Evolutionary conservation across 495 filamentous ascomycete species (phyloP).

Genomic region (Cercophora scortea): DNA sequence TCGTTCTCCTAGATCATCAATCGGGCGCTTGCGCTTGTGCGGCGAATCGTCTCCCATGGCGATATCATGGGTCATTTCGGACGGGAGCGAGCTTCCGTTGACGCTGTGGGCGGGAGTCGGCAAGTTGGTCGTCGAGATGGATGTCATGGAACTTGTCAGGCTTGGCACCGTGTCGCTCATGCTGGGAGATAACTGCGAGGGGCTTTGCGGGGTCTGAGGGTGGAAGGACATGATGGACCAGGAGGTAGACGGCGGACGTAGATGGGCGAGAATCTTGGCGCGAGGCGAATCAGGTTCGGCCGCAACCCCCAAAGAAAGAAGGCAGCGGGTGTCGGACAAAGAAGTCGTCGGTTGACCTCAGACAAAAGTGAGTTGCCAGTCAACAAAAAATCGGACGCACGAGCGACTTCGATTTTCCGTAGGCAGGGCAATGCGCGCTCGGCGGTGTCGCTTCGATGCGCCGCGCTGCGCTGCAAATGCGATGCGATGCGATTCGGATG

Average conservation of each 20-base stretch:
- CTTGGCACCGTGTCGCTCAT: slow-evolving; percentile 35
- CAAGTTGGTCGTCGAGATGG: slow-evolving; percentile 35
- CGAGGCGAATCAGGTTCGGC: slow-evolving; percentile 3
- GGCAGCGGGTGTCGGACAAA: slow-evolving; percentile 15
- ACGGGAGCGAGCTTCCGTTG: slow-evolving; percentile 41
- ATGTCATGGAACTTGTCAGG: slow-evolving; percentile 36
- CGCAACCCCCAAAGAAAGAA: not conserved
- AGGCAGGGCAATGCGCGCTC: too few species aligned
- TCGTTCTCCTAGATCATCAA: slow-evolving; percentile 39
- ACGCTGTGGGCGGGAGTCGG: slow-evolving; percentile 51
- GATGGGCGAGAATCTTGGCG: slow-evolving; percentile 11
- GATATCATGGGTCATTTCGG: slow-evolving; percentile 34
- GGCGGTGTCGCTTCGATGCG: too few species aligned
- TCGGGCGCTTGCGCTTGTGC: slow-evolving; percentile 47
- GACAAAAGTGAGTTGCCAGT: too few species aligned
- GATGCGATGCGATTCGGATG: too few species aligned
- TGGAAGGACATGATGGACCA: slow-evolving; percentile 46
- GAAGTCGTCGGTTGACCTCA: slow-evolving; percentile 4
- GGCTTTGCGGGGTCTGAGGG: slow-evolving; percentile 53
- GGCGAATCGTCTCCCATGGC: slow-evolving; percentile 34
- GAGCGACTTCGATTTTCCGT: not conserved
- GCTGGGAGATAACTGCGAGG: slow-evolving; percentile 44
- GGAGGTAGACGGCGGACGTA: slow-evolving; percentile 7
- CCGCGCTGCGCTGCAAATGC: too few species aligned
- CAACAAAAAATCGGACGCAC: not conserved